Percentiles rank a stretch among this genome's conserved stretches.
phyloP scores from a whole-genome alignment of 1,284 basidiomycete species.

The Puccinia horiana region DNA sequence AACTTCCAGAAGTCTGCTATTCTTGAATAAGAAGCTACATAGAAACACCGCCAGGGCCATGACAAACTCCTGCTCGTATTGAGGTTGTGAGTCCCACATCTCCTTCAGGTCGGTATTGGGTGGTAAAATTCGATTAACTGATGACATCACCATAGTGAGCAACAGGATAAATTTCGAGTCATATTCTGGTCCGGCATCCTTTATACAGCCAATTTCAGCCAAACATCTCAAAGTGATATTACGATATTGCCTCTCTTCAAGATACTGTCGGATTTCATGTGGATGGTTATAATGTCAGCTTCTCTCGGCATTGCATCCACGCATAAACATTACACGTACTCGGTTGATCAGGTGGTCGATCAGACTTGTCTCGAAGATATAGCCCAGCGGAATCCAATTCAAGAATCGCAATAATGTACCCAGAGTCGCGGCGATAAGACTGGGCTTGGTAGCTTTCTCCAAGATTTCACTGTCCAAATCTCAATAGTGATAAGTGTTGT shows the following conservation, averaged over 20 bases:
- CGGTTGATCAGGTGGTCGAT: slow-evolving; percentile 80
- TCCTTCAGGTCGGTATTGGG: slow-evolving; percentile 84
- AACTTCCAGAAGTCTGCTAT: slow-evolving; percentile 83
- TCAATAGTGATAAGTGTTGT: slow-evolving; percentile 61
- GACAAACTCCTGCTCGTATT: slow-evolving; percentile 94
- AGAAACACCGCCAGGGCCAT: slow-evolving; percentile 96
- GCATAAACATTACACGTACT: neutral
- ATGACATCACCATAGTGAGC: slow-evolving; percentile 98
- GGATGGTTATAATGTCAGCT: neutral
- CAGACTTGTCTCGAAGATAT: slow-evolving; percentile 97
- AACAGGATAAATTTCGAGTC: slow-evolving; percentile 96
- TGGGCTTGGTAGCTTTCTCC: slow-evolving; percentile 95
- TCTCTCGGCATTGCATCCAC: neutral
- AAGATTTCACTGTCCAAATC: slow-evolving; percentile 76
- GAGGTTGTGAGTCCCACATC: slow-evolving; percentile 85
- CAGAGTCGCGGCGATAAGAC: slow-evolving; percentile 89
- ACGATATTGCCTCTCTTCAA: slow-evolving; percentile 94
- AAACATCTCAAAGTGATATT: slow-evolving; percentile 97
- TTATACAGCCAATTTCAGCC: slow-evolving; percentile 84
- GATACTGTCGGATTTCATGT: slow-evolving; percentile 67
- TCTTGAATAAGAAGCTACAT: slow-evolving; percentile 82
- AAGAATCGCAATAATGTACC: slow-evolving; percentile 95
- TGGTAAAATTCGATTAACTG: slow-evolving; percentile 94
- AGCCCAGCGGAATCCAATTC: slow-evolving; percentile 99
- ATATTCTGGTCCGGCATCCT: slow-evolving; percentile 96